phyloP scores from a whole-genome alignment of 192 early-diverging fungal species.

The Thoreauomyces humboldtii region DNA sequence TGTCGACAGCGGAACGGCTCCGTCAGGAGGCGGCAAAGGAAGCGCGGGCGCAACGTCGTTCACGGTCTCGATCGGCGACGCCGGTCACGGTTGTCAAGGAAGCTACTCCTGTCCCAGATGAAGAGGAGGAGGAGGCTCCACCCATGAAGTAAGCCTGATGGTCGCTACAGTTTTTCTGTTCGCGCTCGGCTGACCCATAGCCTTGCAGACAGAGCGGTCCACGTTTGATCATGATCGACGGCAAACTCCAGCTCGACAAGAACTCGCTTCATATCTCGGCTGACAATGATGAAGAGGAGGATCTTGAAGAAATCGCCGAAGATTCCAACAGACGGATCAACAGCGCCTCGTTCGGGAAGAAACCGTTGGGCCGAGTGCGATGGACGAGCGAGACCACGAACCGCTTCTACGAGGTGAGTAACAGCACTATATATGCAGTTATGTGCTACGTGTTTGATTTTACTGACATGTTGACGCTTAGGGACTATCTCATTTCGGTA shows the following conservation, averaged over 20 bases:
- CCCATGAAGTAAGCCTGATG: neutral
- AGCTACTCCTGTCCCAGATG: neutral
- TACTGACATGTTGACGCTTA: neutral
- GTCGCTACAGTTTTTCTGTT: neutral
- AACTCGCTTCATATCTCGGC: slow-evolving; percentile 17
- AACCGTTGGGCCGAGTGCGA: slow-evolving; percentile 8
- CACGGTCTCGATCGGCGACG: slow-evolving; percentile 1
- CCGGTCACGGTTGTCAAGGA: slow-evolving; percentile 8
- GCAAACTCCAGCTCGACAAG: slow-evolving; percentile 11
- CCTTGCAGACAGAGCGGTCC: neutral
- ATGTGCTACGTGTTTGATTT: neutral
- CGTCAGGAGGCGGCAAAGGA: neutral
- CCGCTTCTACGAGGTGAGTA: slow-evolving; percentile 30
- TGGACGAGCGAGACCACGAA: slow-evolving; percentile 32
- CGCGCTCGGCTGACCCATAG: neutral
- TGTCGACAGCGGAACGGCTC: slow-evolving; percentile 19
- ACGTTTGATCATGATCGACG: slow-evolving; percentile 18
- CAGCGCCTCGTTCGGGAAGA: slow-evolving; percentile 24
- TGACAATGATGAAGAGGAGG: slow-evolving; percentile 14
- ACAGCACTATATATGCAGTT: neutral
- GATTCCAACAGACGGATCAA: slow-evolving; percentile 26
- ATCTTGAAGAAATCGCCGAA: slow-evolving; percentile 32
- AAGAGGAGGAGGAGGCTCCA: neutral
- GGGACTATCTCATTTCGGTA: slow-evolving; percentile 37
- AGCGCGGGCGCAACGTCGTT: slow-evolving; percentile 1